These are phyloP conservation scores for Primulina tabacum DNA, from an alignment of 257 asterid genomes.

Conservation along the genomic window DNA sequence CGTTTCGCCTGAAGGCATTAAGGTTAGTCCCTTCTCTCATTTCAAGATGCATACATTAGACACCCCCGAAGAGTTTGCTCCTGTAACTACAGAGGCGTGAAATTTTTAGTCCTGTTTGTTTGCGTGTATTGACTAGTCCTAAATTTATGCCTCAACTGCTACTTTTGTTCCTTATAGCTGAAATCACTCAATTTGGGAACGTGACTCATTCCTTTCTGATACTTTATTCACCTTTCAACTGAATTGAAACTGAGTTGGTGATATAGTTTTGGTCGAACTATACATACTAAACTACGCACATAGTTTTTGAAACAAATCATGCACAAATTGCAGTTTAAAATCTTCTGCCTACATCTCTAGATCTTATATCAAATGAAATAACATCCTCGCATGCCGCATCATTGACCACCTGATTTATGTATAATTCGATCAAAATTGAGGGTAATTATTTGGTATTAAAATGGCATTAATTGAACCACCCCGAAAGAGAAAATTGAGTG, in stretches of 20 bases:
- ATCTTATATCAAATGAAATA: too few relatives aligned
- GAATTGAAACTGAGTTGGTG: background rate
- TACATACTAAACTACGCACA: background rate
- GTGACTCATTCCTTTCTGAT: background rate
- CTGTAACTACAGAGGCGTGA: background rate
- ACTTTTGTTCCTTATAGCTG: background rate
- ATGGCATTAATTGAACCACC: background rate
- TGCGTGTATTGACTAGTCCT: background rate
- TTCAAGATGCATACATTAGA: background rate
- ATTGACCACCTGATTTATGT: too few relatives aligned
- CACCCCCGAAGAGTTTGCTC: background rate
- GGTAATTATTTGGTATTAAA: background rate
- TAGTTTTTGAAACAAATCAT: background rate
- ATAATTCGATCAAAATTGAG: too few relatives aligned
- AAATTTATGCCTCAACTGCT: background rate
- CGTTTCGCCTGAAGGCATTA: conserved; percentile 76
- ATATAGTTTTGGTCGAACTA: too few relatives aligned
- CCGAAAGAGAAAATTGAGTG: background rate
- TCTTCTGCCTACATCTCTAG: too few relatives aligned
- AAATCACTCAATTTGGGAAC: background rate
- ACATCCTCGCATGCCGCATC: too few relatives aligned
- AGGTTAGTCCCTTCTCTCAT: conserved; percentile 46
- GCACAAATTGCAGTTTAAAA: background rate
- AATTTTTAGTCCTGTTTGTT: background rate
- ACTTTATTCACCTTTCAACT: background rate